Evolutionary conservation across 75 land plant species (phyloP).

Genomic region (Isoetes taiwanensis): DNA sequence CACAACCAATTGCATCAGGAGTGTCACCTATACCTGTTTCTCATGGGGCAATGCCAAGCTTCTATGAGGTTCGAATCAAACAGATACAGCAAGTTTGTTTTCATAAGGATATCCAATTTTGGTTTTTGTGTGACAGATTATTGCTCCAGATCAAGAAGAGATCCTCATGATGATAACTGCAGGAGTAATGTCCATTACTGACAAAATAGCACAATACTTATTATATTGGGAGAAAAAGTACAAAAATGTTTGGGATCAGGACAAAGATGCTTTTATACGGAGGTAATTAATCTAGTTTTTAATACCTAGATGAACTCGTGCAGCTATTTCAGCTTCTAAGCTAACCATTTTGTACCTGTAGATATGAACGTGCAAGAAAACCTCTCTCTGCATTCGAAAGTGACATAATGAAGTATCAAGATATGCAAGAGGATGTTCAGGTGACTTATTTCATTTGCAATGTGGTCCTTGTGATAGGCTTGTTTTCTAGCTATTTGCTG

Average conservation of each 20-base stretch:
- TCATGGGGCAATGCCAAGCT: conserved; percentile 11
- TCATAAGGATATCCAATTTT: background rate
- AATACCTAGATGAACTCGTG: background rate
- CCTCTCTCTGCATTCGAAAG: conserved; percentile 21
- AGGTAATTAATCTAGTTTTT: background rate
- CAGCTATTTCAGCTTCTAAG: background rate
- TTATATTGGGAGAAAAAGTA: conserved; percentile 22
- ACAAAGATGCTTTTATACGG: conserved; percentile 24
- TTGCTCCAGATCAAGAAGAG: conserved; percentile 20
- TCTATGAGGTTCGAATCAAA: conserved; percentile 12
- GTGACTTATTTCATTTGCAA: background rate
- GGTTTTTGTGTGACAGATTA: conserved; percentile 1
- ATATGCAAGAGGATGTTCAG: conserved; percentile 22
- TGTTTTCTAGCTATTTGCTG: background rate
- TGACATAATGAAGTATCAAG: conserved; percentile 20
- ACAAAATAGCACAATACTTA: conserved; percentile 17
- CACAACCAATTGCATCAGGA: background rate
- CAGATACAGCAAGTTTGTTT: background rate
- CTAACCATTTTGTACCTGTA: too few relatives aligned
- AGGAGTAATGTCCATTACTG: conserved; percentile 12
- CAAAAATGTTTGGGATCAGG: conserved; percentile 25
- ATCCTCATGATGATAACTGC: conserved; percentile 15
- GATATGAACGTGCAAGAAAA: conserved; percentile 25
- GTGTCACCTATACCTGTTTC: conserved; percentile 10
- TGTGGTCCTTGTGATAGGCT: background rate